Evolutionary conservation across 169 alveolate genomes (phyloP), one percentile per base, ranked within the genome.

Genomic region (Eimeria acervulina): DNA sequence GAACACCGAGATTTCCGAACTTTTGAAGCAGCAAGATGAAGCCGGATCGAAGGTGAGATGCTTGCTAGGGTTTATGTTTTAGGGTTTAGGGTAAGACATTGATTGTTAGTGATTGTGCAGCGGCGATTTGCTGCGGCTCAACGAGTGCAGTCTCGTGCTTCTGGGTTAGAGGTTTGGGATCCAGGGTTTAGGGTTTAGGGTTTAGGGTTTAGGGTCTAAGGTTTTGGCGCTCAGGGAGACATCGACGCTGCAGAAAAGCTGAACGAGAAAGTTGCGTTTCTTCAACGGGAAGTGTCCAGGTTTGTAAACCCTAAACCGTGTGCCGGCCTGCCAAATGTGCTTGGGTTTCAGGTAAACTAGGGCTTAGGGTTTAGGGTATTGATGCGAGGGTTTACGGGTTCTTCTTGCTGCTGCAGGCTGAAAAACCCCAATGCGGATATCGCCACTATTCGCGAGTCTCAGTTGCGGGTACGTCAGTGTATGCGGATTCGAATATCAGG

Each of bases 11-110:
- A 97, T 96, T 36, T 96, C 96, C 47, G 97, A 96, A 74, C 92
- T 97, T 31, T 84, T 96, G 42, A 96, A 97, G 90, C 96, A 96
- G 78, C 97, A 95, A 42, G 97, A 97, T 61, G 97, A 96, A 59
- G 97, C 98, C 6, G 97, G 97, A 26, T 89, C 91, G 55, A 97
- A 96, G 96, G 97, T 89, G 61, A 84, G 81, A 55, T 52, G 47
- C 42, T 8, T 78, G n/a, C n/a, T 42, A 59, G 76, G 85, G 94
- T 84, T 33, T 31, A 55, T 44, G 92, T 38, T 31, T 55, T 83
- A 83, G 93, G 40, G 44, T 13, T 38, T 84, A 59, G 52, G 85
- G 31, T 31, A 33, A 33, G n/a, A 51, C 31, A 5, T 33, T 70
- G 42, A 33, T 31, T 31, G 83, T 74, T 74, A 12, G 52, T 38